Percentiles rank a stretch among this genome's conserved stretches.
phyloP scores from a whole-genome alignment of 495 filamentous ascomycete species.

The Lepidopterella palustris region DNA sequence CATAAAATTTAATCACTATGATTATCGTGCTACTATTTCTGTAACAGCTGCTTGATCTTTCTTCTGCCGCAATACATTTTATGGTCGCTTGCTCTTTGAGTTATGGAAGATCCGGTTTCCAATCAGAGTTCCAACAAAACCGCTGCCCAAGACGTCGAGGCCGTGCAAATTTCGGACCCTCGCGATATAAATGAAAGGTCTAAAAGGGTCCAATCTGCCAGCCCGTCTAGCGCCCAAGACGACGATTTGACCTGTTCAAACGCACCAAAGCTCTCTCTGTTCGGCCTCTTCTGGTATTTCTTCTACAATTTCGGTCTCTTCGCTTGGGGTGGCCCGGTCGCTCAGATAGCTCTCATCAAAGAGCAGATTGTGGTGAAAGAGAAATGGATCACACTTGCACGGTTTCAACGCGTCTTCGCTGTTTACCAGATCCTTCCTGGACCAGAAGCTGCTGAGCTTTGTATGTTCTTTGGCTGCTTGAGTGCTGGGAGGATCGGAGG shows the following conservation, averaged over 20 bases:
- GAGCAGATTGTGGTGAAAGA: constrained; percentile 36
- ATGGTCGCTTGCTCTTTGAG: constrained; percentile 1
- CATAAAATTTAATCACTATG: neutral
- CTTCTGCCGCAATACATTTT: neutral
- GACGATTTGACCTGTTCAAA: constrained; percentile 26
- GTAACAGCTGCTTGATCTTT: neutral
- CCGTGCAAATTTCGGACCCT: neutral
- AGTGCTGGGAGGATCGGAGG: constrained; percentile 35
- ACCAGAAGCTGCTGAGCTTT: constrained; percentile 36
- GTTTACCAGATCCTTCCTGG: constrained; percentile 39
- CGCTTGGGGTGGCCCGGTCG: constrained; percentile 40
- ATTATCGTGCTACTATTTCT: neutral
- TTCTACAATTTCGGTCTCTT: constrained; percentile 39
- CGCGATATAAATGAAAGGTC: neutral
- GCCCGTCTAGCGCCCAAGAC: neutral
- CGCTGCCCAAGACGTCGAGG: constrained; percentile 3
- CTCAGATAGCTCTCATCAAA: constrained; percentile 38
- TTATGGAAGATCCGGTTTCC: constrained; percentile 1
- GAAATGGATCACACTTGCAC: constrained; percentile 35
- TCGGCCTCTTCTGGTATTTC: constrained; percentile 37
- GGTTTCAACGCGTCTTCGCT: constrained; percentile 38
- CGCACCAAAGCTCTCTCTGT: constrained; percentile 30
- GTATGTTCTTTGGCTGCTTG: constrained; percentile 40
- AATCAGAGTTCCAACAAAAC: neutral
- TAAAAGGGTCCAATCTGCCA: constrained; percentile 17